Evolutionary conservation across 352 stramenopile species (phyloP).

Genomic region (Globisporangium lucens): DNA sequence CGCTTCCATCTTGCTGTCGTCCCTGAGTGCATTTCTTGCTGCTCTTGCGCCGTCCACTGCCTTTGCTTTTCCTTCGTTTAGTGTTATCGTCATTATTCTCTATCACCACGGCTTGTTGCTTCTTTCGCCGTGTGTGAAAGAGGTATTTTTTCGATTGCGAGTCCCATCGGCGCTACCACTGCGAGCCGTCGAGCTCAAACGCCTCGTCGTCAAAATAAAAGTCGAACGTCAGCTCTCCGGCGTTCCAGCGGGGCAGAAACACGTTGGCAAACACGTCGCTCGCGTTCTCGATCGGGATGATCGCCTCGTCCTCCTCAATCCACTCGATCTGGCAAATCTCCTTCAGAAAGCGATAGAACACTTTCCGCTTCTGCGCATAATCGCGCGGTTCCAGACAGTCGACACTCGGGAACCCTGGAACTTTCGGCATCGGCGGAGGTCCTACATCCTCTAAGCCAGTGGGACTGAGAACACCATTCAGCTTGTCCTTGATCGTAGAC

Average conservation of each 20-base stretch:
- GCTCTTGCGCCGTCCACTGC: slow-evolving; percentile 9
- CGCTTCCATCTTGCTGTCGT: background rate
- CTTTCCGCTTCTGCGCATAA: slow-evolving; percentile 34
- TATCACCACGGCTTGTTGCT: background rate
- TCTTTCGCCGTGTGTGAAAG: slow-evolving; percentile 28
- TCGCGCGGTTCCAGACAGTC: slow-evolving; percentile 27
- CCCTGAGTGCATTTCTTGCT: background rate
- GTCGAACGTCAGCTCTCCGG: slow-evolving; percentile 41
- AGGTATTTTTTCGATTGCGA: slow-evolving; percentile 26
- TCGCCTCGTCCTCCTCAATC: slow-evolving; percentile 43
- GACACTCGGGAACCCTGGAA: slow-evolving; percentile 34
- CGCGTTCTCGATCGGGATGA: slow-evolving; percentile 38
- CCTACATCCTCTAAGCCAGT: background rate
- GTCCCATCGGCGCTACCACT: slow-evolving; percentile 38
- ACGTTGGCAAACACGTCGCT: slow-evolving; percentile 38
- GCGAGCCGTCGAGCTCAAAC: slow-evolving; percentile 37
- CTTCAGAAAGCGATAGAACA: slow-evolving; percentile 51
- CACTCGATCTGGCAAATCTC: slow-evolving; percentile 44
- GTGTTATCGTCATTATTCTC: no score
- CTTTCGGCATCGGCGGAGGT: slow-evolving; percentile 13
- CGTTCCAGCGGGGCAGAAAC: slow-evolving; percentile 52
- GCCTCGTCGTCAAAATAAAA: slow-evolving; percentile 56
- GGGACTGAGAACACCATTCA: background rate
- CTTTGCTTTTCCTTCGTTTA: slow-evolving; percentile 8
- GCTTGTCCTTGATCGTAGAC: slow-evolving; percentile 11